These are phyloP conservation scores for Suillus alpinus DNA, from an alignment of 768 basidiomycete species.

Conservation along the genomic window DNA sequence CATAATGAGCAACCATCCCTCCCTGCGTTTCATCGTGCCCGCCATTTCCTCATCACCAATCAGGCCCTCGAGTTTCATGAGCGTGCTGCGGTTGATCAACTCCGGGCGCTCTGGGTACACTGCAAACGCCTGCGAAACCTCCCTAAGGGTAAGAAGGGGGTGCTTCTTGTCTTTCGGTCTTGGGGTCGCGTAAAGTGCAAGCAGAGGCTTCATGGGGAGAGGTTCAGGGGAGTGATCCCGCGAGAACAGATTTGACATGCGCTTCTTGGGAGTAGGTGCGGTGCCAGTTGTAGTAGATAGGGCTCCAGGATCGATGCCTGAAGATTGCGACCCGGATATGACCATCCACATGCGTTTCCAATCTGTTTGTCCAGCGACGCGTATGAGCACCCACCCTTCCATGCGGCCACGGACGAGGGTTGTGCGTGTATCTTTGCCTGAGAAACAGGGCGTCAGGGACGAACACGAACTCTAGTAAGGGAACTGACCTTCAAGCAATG, in stretches of 20 bases:
- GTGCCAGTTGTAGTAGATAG: slow-evolving; percentile 12
- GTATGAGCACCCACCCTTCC: slow-evolving; percentile 90
- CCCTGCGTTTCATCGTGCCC: slow-evolving; percentile 62
- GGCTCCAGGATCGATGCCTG: slow-evolving; percentile 24
- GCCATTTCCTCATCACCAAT: slow-evolving; percentile 75
- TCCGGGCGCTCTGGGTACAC: slow-evolving; percentile 97
- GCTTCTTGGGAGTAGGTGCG: slow-evolving; percentile 34
- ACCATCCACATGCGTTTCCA: slow-evolving; percentile 94
- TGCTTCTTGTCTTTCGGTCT: slow-evolving; percentile 77
- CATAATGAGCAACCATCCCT: slow-evolving; percentile 90
- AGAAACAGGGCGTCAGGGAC: slow-evolving; percentile 24
- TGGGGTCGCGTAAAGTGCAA: slow-evolving; percentile 59
- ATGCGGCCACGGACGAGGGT: slow-evolving; percentile 69
- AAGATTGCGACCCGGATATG: slow-evolving; percentile 44
- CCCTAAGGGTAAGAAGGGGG: slow-evolving; percentile 63
- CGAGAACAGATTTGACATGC: slow-evolving; percentile 65
- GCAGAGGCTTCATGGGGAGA: slow-evolving; percentile 35
- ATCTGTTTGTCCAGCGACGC: slow-evolving; percentile 95
- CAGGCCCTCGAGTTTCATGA: slow-evolving; percentile 89
- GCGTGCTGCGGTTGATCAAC: slow-evolving; percentile 80
- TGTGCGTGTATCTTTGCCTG: slow-evolving; percentile 51
- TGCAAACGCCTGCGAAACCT: slow-evolving; percentile 83
- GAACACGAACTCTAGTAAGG: slow-evolving; percentile 12
- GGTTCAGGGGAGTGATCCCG: slow-evolving; percentile 40
- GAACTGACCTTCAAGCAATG: slow-evolving; percentile 46